A percentile compares a stretch with the other conserved stretches of the same genome.
Conservation (phyloP, 495 filamentous ascomycete species). For the Astrothelium macrocarpum region DNA sequence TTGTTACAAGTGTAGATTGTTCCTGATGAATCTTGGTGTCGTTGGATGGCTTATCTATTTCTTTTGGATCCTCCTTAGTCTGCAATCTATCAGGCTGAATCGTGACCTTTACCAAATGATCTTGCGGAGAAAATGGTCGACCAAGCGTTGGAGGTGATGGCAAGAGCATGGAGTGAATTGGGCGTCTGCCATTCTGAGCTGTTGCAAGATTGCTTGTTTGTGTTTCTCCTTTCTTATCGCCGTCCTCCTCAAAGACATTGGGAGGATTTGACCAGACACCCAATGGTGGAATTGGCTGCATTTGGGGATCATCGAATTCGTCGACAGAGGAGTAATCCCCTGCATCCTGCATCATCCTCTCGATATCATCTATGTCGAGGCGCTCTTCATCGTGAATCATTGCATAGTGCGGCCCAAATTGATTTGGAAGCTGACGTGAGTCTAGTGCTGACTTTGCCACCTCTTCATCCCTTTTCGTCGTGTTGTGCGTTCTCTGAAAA, state of each 20-base stretch:
- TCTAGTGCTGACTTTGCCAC: constrained; percentile 33
- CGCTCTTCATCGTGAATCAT: constrained; percentile 66
- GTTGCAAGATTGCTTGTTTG: constrained; percentile 11
- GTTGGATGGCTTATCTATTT: not conserved
- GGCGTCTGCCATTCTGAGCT: not conserved
- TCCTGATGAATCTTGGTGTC: constrained; percentile 1
- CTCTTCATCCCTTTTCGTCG: constrained; percentile 38
- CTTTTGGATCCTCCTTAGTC: not conserved
- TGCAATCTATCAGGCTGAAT: not conserved
- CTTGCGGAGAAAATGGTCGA: not conserved
- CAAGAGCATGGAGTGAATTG: constrained; percentile 13
- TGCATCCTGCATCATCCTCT: constrained; percentile 51
- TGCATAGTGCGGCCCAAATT: constrained; percentile 67
- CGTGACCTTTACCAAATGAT: not conserved
- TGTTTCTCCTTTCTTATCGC: constrained; percentile 9
- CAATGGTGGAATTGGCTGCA: constrained; percentile 14
- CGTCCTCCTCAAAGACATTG: constrained; percentile 7
- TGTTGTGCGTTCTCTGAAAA: constrained; percentile 60
- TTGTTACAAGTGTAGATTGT: constrained; percentile 4
- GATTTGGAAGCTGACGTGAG: constrained; percentile 22
- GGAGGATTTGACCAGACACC: not conserved
- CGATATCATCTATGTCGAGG: constrained; percentile 55
- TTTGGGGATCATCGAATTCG: not conserved
- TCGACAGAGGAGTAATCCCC: constrained; percentile 19
- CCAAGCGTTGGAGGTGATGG: constrained; percentile 14